These are phyloP conservation scores for Endocalyx cinctus DNA, from an alignment of 2,329 filamentous ascomycete genomes.

Conservation along the genomic window DNA sequence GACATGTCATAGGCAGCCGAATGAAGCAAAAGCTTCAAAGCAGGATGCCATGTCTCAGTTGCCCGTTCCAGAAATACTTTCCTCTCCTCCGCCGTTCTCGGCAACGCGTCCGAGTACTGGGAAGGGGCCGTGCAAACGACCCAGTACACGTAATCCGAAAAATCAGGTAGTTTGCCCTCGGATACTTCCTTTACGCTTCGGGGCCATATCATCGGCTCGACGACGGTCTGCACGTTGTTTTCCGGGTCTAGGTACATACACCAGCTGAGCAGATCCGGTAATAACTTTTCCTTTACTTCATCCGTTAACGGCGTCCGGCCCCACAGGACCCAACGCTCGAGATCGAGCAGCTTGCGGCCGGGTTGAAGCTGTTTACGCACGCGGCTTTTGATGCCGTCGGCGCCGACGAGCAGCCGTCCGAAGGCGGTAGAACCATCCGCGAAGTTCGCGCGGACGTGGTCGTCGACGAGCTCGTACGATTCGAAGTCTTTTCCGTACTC, in stretches of 20 bases:
- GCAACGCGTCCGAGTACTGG: slow-evolving; percentile 16
- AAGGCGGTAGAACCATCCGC: slow-evolving; percentile 19
- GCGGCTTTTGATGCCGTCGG: slow-evolving; percentile 25
- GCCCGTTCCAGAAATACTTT: slow-evolving; percentile 13
- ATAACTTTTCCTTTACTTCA: slow-evolving; percentile 11
- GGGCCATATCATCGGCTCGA: slow-evolving; percentile 25
- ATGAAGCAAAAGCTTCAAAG: slow-evolving; percentile 19
- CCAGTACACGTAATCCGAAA: slow-evolving; percentile 24
- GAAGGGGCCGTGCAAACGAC: slow-evolving; percentile 19
- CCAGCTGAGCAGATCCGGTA: slow-evolving; percentile 22
- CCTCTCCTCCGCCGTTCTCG: slow-evolving; percentile 20
- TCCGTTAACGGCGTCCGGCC: slow-evolving; percentile 23
- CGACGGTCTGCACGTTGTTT: slow-evolving; percentile 19
- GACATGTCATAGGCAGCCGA: slow-evolving; percentile 17
- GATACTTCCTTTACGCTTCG: slow-evolving; percentile 15
- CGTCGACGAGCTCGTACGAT: slow-evolving; percentile 18
- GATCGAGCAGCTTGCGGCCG: slow-evolving; percentile 21
- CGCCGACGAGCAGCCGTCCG: slow-evolving; percentile 25
- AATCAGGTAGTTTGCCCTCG: slow-evolving; percentile 14
- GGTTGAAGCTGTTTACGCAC: slow-evolving; percentile 27
- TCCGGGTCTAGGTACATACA: slow-evolving; percentile 25
- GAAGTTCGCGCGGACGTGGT: slow-evolving; percentile 17
- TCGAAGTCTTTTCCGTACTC: slow-evolving; percentile 26
- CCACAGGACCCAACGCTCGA: slow-evolving; percentile 29
- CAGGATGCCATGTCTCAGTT: slow-evolving; percentile 21